A percentile compares a stretch with the other conserved stretches of the same genome.
These are phyloP conservation scores for Leptomonas pyrrhocoris DNA, from an alignment of 208 protist genomes.

Conservation along the genomic window DNA sequence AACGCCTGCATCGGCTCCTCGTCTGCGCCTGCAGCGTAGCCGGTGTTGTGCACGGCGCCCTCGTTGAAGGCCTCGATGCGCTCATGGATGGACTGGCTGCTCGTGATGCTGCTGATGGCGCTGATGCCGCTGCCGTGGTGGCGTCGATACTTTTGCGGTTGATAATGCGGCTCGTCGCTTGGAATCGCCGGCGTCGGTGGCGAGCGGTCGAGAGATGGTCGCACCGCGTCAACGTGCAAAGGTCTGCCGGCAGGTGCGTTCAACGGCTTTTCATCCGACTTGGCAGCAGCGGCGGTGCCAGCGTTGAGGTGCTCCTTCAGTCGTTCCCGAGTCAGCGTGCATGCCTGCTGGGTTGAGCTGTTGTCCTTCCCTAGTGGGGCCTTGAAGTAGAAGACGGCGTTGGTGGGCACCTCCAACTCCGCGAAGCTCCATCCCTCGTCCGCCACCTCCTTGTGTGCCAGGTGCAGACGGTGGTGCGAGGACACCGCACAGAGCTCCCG, in stretches of 20 bases:
- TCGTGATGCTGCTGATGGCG: constrained; percentile 12
- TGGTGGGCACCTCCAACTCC: constrained; percentile 22
- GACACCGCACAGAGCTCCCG: constrained; percentile 58
- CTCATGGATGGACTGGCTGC: constrained; percentile 20
- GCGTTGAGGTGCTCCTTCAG: constrained; percentile 24
- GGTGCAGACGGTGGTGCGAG: constrained; percentile 31
- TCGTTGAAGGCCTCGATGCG: constrained; percentile 30
- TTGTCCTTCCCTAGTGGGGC: not conserved
- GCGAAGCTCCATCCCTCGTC: constrained; percentile 29
- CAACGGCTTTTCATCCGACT: not conserved
- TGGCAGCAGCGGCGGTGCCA: not conserved
- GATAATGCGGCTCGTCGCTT: not conserved
- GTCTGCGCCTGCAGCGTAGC: not conserved
- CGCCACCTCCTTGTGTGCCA: constrained; percentile 30
- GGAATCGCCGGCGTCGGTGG: not conserved
- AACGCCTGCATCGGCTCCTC: not conserved
- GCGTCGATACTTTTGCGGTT: not conserved
- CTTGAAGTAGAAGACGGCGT: constrained; percentile 41
- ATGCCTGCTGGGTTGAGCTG: not conserved
- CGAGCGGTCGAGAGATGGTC: constrained; percentile 15
- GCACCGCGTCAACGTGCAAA: constrained; percentile 10
- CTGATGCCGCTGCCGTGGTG: not conserved
- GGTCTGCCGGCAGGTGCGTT: not conserved
- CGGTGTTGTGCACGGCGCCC: constrained; percentile 4
- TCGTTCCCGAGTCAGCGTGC: constrained; percentile 21